Evolutionary conservation across 176 grass and related monocot species (phyloP).

Genomic region (Triticum timopheevii): DNA sequence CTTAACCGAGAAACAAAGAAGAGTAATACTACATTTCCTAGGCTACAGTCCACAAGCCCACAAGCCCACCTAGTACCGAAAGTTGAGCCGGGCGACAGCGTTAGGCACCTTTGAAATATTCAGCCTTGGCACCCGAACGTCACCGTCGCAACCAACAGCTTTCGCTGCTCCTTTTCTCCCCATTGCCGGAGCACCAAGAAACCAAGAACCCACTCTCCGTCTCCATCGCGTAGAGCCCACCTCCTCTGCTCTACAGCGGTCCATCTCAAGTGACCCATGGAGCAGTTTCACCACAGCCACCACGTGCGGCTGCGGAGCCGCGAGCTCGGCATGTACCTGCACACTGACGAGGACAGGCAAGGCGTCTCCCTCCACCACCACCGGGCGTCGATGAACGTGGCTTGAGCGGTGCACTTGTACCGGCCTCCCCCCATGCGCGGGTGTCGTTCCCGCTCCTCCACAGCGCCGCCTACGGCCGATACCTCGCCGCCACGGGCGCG

Average conservation of each 20-base stretch:
- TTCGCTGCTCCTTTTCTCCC: neutral
- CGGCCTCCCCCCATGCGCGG: neutral
- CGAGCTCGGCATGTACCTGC: neutral
- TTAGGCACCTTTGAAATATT: neutral
- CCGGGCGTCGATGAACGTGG: neutral
- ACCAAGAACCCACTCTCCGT: too few relatives aligned
- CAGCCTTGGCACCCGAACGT: neutral
- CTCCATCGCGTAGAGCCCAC: too few relatives aligned
- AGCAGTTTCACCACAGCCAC: neutral
- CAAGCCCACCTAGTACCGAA: too few relatives aligned
- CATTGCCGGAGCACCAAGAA: neutral
- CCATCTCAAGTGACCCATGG: neutral
- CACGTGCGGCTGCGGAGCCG: slow-evolving; percentile 24
- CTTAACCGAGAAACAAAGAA: too few relatives aligned
- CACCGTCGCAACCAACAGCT: neutral
- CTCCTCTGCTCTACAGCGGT: neutral
- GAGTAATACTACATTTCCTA: too few relatives aligned
- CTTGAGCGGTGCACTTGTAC: neutral
- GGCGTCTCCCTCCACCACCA: neutral
- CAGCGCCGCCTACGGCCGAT: slow-evolving; percentile 14
- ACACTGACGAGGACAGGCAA: slow-evolving; percentile 1
- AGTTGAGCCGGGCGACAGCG: too few relatives aligned
- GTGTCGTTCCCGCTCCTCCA: neutral
- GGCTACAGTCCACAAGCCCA: too few relatives aligned
- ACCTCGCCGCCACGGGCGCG: neutral